A percentile compares a stretch with the other conserved stretches of the same genome.
These are phyloP conservation scores for Cucurbitaria berberidis DNA, from an alignment of 2,329 filamentous ascomycete species.

Conservation along the genomic window DNA sequence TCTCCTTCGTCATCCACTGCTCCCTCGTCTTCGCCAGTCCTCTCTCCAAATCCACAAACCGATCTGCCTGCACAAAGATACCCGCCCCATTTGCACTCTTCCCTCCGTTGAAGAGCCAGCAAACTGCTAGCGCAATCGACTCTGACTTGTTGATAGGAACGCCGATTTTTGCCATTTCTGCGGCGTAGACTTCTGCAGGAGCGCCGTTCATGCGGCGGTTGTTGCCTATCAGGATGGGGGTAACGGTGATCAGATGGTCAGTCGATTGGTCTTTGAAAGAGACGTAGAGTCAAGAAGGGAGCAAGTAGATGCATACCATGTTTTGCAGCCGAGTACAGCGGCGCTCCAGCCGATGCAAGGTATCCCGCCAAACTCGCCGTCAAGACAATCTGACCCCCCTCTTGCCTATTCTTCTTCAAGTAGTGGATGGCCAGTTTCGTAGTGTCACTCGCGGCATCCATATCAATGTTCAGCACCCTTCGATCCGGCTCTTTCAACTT, in stretches of 20 bases:
- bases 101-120: constrained; percentile 54
- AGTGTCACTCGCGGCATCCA: constrained; percentile 56
- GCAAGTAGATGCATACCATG: constrained; percentile 45
- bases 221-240: constrained; percentile 50
- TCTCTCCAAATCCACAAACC: constrained; percentile 53
- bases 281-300: too few species aligned
- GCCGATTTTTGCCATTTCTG: constrained; percentile 52
- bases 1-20: constrained; percentile 59
- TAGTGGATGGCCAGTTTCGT: constrained; percentile 58
- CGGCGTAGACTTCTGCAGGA: constrained; percentile 49
- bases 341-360: constrained; percentile 55
- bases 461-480: constrained; percentile 54
- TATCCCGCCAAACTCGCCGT: constrained; percentile 59
- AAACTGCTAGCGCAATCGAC: constrained; percentile 53
- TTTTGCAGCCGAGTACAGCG: constrained; percentile 58
- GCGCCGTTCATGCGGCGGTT: constrained; percentile 34
- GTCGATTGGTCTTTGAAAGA: too few species aligned
- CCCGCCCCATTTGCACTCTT: constrained; percentile 54
- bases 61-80: constrained; percentile 54
- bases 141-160: constrained; percentile 57
- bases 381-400: constrained; percentile 55
- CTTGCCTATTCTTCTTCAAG: constrained; percentile 47
- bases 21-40: constrained; percentile 55
- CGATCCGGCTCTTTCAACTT: constrained; percentile 55
- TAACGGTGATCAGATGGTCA: constrained; percentile 59